A percentile compares a stretch with the other conserved stretches of the same genome.
phyloP scores from a whole-genome alignment of 176 grass and related monocot species.

The Elymus sibiricus region DNA sequence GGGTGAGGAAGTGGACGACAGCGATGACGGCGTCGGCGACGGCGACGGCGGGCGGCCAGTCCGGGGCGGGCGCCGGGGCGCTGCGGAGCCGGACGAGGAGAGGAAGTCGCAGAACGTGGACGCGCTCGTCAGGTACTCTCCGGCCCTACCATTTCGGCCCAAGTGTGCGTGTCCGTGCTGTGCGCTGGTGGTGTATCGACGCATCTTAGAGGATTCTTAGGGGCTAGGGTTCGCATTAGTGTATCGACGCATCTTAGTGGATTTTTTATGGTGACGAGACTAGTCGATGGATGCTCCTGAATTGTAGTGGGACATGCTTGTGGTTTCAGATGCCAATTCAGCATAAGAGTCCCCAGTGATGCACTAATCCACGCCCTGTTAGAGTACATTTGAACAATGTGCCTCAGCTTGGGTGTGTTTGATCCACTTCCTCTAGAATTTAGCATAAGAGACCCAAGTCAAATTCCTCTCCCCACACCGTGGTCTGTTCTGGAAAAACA shows the following conservation, averaged over 20 bases:
- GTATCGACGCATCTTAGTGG: neutral
- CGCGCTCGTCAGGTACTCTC: constrained; percentile 70
- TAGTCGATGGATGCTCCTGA: neutral
- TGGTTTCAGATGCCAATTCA: constrained; percentile 14
- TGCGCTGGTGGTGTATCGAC: neutral
- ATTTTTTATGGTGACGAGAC: neutral
- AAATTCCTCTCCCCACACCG: neutral
- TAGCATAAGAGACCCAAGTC: neutral
- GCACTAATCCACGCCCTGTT: neutral
- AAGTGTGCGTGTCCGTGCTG: neutral
- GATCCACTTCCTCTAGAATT: neutral
- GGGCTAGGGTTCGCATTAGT: constrained; percentile 26
- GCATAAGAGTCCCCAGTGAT: neutral
- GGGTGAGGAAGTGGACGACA: constrained; percentile 27
- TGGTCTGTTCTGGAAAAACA: neutral
- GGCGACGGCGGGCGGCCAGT: constrained; percentile 8
- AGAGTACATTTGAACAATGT: neutral
- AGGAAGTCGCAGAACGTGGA: constrained; percentile 85
- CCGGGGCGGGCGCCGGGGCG: constrained; percentile 1
- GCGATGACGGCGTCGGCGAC: constrained; percentile 15
- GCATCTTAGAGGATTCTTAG: neutral
- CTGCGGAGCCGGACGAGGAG: constrained; percentile 36
- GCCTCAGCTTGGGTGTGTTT: neutral
- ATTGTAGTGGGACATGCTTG: neutral
- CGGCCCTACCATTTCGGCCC: neutral